phyloP scores from a whole-genome alignment of 371 early-diverging fungal genomes.

The Mucor sp. region DNA sequence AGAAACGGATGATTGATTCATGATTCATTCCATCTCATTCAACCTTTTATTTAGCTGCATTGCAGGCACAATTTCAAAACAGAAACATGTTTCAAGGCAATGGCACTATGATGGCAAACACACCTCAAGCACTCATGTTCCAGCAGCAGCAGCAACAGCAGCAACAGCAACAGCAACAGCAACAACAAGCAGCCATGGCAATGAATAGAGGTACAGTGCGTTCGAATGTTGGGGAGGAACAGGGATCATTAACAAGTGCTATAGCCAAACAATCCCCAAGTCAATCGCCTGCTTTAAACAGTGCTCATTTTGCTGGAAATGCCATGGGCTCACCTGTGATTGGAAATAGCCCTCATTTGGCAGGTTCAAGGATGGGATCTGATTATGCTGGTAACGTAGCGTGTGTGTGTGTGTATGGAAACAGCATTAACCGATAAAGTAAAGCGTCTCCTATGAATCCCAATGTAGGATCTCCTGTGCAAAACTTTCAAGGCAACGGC shows the following conservation, averaged over 20 bases:
- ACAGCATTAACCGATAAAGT: background rate
- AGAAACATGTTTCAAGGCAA: conserved; percentile 30
- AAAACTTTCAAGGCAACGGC: conserved; percentile 26
- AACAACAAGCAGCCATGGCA: conserved; percentile 24
- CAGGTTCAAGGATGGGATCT: conserved; percentile 27
- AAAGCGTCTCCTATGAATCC: conserved; percentile 37
- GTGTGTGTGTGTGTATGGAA: background rate
- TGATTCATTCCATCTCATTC: background rate
- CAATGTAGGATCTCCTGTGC: conserved; percentile 31
- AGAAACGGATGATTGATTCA: background rate
- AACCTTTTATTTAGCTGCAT: conserved; percentile 10
- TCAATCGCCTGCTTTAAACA: conserved; percentile 47
- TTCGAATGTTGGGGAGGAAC: too few species aligned
- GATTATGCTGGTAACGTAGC: conserved; percentile 35
- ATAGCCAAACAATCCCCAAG: conserved; percentile 48
- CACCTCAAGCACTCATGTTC: conserved; percentile 39
- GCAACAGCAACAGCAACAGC: conserved; percentile 17
- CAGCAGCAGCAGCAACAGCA: conserved; percentile 43
- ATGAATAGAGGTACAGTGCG: conserved; percentile 34
- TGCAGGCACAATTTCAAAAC: conserved; percentile 33
- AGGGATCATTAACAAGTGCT: background rate
- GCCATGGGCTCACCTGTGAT: conserved; percentile 33
- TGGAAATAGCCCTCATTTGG: conserved; percentile 36
- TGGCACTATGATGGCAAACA: conserved; percentile 33
- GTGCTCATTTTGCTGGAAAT: conserved; percentile 29